Conservation (phyloP, 164 flowering plant genomes). For the Vitis riparia region DNA sequence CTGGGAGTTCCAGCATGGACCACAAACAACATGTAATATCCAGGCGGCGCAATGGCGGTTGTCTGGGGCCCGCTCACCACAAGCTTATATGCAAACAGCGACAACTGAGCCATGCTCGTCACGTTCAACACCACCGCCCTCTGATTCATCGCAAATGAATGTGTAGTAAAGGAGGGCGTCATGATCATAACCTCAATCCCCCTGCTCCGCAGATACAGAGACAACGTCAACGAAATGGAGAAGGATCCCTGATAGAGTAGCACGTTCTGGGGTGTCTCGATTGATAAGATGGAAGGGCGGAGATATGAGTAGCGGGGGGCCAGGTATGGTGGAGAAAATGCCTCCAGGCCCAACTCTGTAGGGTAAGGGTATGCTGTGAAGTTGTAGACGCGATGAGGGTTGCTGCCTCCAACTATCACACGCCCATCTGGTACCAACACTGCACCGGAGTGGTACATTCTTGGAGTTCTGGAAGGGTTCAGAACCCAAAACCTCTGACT, state of each 20-base stretch:
- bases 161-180: conserved; percentile 79
- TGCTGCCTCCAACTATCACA: conserved; percentile 86
- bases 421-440: conserved; percentile 69
- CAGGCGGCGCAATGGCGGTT: conserved; percentile 67
- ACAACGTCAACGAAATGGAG: conserved; percentile 33
- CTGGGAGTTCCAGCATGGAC: conserved; percentile 72
- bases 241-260: conserved; percentile 40
- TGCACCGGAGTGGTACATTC: conserved; percentile 87
- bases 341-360: conserved; percentile 80
- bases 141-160: conserved; percentile 78
- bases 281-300: conserved; percentile 50
- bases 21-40: conserved; percentile 79
- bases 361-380: conserved; percentile 54
- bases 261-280: conserved; percentile 9
- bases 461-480: conserved; percentile 42
- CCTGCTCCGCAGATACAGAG: conserved; percentile 11
- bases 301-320: conserved; percentile 15
- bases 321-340: conserved; percentile 63
- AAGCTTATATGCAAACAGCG: conserved; percentile 33
- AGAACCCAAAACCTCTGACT: conserved; percentile 44
- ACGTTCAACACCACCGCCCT: conserved; percentile 50
- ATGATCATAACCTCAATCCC: conserved; percentile 45
- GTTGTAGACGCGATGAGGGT: conserved; percentile 67
- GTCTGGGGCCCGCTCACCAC: conserved; percentile 51
- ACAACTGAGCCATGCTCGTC: conserved; percentile 19